Conservation (phyloP, 331 rosid species). For the Cucumis variabilis region DNA sequence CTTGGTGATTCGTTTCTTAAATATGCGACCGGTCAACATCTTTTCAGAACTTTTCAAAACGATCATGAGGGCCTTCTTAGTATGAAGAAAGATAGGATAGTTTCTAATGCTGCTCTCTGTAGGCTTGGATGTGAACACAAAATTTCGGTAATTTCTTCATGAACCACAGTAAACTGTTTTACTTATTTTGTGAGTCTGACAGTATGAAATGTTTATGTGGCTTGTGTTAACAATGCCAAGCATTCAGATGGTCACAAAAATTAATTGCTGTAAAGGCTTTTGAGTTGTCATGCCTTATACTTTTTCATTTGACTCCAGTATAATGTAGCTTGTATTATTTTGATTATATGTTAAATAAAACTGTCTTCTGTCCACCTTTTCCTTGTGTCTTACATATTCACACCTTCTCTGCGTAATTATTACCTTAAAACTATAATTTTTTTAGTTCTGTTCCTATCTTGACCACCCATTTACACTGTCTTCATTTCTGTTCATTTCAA, state of each 20-base stretch:
- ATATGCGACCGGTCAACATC: constrained; percentile 76
- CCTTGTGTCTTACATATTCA: neutral
- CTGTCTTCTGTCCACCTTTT: neutral
- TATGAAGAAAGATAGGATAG: constrained; percentile 64
- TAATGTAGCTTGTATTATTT: neutral
- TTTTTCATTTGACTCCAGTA: constrained; percentile 6
- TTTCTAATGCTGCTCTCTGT: constrained; percentile 74
- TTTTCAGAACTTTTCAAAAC: constrained; percentile 55
- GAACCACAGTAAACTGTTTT: neutral
- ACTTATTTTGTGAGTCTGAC: neutral
- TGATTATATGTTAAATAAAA: neutral
- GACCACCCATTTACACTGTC: neutral
- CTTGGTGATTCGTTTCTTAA: constrained; percentile 96
- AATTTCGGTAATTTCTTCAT: constrained; percentile 64
- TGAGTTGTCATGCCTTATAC: neutral
- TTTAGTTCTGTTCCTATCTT: neutral
- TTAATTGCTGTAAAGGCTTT: neutral
- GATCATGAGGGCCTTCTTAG: constrained; percentile 85
- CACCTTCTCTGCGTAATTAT: neutral
- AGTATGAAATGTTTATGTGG: neutral
- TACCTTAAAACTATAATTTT: neutral
- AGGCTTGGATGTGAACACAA: constrained; percentile 60
- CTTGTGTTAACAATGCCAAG: neutral
- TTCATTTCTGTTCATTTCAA: constrained; percentile 4
- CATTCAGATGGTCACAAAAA: neutral